Conservation (phyloP, 495 filamentous ascomycete species). For the Xylona heveae region DNA sequence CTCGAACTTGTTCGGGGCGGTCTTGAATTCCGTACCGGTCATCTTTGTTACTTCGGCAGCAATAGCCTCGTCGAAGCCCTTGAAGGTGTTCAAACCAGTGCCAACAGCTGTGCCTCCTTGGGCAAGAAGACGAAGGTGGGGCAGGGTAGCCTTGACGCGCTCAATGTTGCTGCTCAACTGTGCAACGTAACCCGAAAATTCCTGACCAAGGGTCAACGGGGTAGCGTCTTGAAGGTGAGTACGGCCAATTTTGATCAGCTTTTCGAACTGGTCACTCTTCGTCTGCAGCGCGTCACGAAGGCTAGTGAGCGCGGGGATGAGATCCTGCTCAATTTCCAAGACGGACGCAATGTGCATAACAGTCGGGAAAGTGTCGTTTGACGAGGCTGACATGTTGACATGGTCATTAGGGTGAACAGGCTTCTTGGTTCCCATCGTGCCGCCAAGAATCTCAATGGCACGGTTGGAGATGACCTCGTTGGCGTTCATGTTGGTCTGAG, state of each 20-base stretch:
- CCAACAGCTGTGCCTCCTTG: constrained; percentile 96
- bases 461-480: constrained; percentile 99
- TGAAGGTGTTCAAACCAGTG: constrained; percentile 92
- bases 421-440: constrained; percentile 86
- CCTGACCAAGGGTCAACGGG: constrained; percentile 85
- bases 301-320: constrained; percentile 62
- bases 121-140: constrained; percentile 67
- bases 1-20: constrained; percentile 98
- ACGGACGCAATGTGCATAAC: constrained; percentile 99
- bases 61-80: constrained; percentile 84
- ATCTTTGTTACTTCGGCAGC: constrained; percentile 77
- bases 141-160: constrained; percentile 64
- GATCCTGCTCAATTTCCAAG: constrained; percentile 67
- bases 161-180: constrained; percentile 81
- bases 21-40: constrained; percentile 83
- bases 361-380: constrained; percentile 98
- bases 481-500: constrained; percentile 99
- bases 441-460: constrained; percentile 92
- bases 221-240: constrained; percentile 97
- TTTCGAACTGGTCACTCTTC: constrained; percentile 77
- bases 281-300: constrained; percentile 64
- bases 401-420: constrained; percentile 98
- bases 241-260: constrained; percentile 96
- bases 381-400: constrained; percentile 96
- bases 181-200: constrained; percentile 93